Evolutionary conservation across 2,329 filamentous ascomycete species (phyloP), one percentile per base, ranked within the genome.

Genomic region (Arthrobotrys musiformis): DNA sequence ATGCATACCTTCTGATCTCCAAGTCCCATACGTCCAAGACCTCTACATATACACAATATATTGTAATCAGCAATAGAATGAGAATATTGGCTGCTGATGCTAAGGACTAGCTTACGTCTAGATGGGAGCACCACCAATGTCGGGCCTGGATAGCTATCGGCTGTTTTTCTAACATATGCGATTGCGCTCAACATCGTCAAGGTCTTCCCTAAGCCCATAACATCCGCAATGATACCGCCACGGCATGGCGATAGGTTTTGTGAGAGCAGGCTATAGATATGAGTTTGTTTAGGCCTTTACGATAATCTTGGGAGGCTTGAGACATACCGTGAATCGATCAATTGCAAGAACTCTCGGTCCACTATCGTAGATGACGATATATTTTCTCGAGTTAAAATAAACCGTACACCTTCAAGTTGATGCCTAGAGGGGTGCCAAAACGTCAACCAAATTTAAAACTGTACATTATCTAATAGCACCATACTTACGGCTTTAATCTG

Each of bases 11-110:
- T 17, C 81, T 11, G 4, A 86, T 84, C 77, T 86, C 85, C 1
- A 80, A 69, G 6, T 81, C 56, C 85, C 85, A 86, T 28, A 81
- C 83, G 68, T 84, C 82, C 28, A 86, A 83, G 4, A 86, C 78
- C 24, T 85, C 83, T 84, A 46, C 15, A 26, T 2, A 15, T 3
- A 48, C 8, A 26, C 13, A 1, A 26, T 26, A 26, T 2, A 15
- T 48, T 5, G 5, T 3, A 7, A 26, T 8, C 1, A 13, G 5
- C 11, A n/a, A 26, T 22, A 40, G 9, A 17, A 22, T n/a, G n/a
- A n/a, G n/a, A n/a, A n/a, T n/a, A n/a, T n/a, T n/a, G n/a, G n/a
- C n/a, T n/a, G n/a, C n/a, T n/a, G n/a, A n/a, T n/a, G n/a, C n/a
- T n/a, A n/a, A n/a, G n/a, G n/a, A n/a, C n/a, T n/a, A n/a, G 81